phyloP scores from a whole-genome alignment of 176 grass and related monocot genomes.

The Dendrocalamus sinicus region DNA sequence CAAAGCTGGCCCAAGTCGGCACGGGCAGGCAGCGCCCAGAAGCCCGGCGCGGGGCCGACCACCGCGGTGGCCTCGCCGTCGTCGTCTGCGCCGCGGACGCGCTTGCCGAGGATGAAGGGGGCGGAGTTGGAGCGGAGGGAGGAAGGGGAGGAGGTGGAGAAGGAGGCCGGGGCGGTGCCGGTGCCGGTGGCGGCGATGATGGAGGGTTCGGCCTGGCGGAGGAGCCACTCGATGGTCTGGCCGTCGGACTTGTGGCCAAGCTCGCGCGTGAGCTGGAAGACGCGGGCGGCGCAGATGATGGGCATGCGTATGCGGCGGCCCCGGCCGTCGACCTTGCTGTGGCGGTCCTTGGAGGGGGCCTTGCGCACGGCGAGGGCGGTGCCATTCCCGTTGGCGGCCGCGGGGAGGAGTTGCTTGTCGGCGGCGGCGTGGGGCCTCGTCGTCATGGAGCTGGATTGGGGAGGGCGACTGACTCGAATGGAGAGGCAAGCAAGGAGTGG shows the following conservation, averaged over 20 bases:
- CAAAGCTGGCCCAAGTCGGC: conserved; percentile 79
- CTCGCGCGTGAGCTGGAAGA: conserved; percentile 89
- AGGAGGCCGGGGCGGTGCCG: conserved; percentile 70
- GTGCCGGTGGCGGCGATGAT: conserved; percentile 87
- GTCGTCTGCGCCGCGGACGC: conserved; percentile 41
- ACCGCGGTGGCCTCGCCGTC: neutral
- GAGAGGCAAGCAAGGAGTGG: too few relatives aligned
- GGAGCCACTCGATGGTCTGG: conserved; percentile 97
- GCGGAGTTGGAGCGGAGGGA: neutral
- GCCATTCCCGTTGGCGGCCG: neutral
- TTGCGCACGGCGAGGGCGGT: conserved; percentile 50
- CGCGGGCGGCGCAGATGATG: conserved; percentile 87
- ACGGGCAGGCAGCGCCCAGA: conserved; percentile 78
- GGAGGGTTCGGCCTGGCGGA: conserved; percentile 88
- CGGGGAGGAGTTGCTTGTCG: conserved; percentile 53
- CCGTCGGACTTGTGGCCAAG: conserved; percentile 97
- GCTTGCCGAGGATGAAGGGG: conserved; percentile 82
- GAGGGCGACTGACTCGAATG: too few relatives aligned
- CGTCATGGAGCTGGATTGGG: conserved; percentile 42
- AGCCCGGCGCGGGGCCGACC: conserved; percentile 40
- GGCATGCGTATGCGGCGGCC: conserved; percentile 83
- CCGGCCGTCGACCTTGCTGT: conserved; percentile 90
- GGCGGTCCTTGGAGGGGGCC: conserved; percentile 76
- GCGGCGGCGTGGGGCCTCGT: conserved; percentile 39
- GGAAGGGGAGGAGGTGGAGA: conserved; percentile 69